Conservation (phyloP, 2,329 filamentous ascomycete species). For the Lachnellula occidentalis region DNA sequence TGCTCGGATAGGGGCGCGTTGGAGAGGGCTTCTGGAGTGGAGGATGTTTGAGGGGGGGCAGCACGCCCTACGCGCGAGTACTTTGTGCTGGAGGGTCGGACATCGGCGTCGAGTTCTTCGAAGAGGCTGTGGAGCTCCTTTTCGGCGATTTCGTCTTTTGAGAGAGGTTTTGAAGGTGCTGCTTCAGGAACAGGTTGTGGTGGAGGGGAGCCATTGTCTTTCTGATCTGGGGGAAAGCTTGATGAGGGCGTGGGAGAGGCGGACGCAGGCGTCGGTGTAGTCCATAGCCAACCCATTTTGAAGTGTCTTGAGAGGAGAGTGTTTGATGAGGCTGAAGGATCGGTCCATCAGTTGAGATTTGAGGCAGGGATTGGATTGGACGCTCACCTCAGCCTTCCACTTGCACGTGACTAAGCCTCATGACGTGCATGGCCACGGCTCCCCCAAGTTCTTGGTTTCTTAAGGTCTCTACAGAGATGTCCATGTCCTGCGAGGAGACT, state of each 20-base stretch:
- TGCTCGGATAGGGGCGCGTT: slow-evolving; percentile 51
- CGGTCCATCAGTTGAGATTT: neutral
- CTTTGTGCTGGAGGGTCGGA: slow-evolving; percentile 21
- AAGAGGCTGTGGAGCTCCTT: slow-evolving; percentile 31
- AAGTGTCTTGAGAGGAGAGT: slow-evolving; percentile 2
- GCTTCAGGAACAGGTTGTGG: slow-evolving; percentile 10
- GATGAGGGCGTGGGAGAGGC: slow-evolving; percentile 22
- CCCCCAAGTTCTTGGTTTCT: neutral
- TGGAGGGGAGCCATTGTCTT: slow-evolving; percentile 11
- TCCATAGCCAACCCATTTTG: slow-evolving; percentile 60
- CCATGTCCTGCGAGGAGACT: slow-evolving; percentile 1
- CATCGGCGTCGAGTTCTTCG: slow-evolving; percentile 29
- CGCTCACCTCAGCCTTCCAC: neutral
- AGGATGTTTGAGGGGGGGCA: slow-evolving; percentile 9
- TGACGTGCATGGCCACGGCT: neutral
- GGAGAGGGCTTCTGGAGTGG: slow-evolving; percentile 11
- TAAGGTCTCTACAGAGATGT: neutral
- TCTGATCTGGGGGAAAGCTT: slow-evolving; percentile 10
- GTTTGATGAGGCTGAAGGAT: slow-evolving; percentile 9
- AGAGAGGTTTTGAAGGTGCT: slow-evolving; percentile 14
- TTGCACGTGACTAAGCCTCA: slow-evolving; percentile 4
- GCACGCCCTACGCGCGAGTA: slow-evolving; percentile 22
- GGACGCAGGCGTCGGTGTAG: slow-evolving; percentile 32
- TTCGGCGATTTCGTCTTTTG: slow-evolving; percentile 29
- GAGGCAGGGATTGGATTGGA: neutral